These are phyloP conservation scores for Aspergillus pseudotamarii DNA, from an alignment of 2,329 filamentous ascomycete species.

Conservation along the genomic window DNA sequence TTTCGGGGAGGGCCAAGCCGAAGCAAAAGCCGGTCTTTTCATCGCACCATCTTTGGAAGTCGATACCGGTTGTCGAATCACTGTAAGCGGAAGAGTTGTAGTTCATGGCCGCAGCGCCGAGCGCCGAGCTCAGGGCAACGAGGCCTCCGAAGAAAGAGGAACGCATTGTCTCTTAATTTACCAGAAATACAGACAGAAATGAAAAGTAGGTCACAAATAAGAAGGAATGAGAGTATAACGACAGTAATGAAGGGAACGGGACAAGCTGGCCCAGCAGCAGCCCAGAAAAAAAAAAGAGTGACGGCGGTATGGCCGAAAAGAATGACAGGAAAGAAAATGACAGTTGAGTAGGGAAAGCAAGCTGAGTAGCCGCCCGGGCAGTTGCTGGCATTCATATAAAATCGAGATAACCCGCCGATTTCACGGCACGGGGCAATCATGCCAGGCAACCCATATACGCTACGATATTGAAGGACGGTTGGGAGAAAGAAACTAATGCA, in stretches of 20 bases:
- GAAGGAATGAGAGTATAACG: conserved; percentile 6
- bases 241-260: conserved; percentile 17
- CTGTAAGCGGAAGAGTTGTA: conserved; percentile 22
- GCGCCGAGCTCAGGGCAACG: conserved; percentile 16
- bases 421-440: background rate
- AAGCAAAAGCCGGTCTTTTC: conserved; percentile 19
- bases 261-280: conserved; percentile 20
- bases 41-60: conserved; percentile 24
- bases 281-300: conserved; percentile 14
- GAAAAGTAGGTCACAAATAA: conserved; percentile 2
- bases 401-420: background rate
- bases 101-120: conserved; percentile 14
- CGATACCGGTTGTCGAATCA: conserved; percentile 19
- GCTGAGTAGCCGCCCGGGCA: conserved; percentile 1
- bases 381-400: conserved; percentile 16
- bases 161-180: conserved; percentile 15
- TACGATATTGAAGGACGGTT: conserved; percentile 13
- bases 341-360: conserved; percentile 3
- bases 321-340: conserved; percentile 13
- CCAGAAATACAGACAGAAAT: conserved; percentile 8
- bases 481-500: conserved; percentile 14
- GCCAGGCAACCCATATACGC: conserved; percentile 1
- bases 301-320: conserved; percentile 12
- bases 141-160: conserved; percentile 13
- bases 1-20: conserved; percentile 21